Evolutionary conservation across 2,329 filamentous ascomycete genomes (phyloP), one percentile per base, ranked within the genome.

Genomic region (Gliomastix tumulicola): DNA sequence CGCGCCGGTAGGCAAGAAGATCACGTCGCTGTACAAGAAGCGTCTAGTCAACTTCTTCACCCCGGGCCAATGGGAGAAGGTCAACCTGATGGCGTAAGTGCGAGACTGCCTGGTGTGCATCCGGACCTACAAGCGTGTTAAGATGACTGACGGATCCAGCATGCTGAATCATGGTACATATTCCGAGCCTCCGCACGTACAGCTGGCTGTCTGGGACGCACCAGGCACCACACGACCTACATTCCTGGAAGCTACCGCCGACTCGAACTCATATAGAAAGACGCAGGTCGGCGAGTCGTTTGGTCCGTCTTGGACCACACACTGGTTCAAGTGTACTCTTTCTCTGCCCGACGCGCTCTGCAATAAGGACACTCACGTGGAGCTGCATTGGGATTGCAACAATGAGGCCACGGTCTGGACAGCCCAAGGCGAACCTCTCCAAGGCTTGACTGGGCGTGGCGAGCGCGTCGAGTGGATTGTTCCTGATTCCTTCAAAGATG

Each of bases 401-500:
- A 94, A 88, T 49, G 92, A 98, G 63, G 92, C 86, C n/a, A 66
- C 96, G 60, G 78, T 98, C 32, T 98, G 89, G 88, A 85, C 83
- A 0, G 79, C 90, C 41, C 78, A 94, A 43, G 92, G 92, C n/a
- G 77, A 84, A 41, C 88, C 89, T 4, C 69, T 96, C 21, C 92
- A 98, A 60, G 92, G 92, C 12, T 66, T 98, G 49, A 96, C 89
- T 1, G 92, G 92, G 15, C 83, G 84, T 38, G 87, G 86, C 28
- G 92, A 98, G 53, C 76, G 92, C 37, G 74, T 82, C 13, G 88
- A 97, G 61, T 98, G 90, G 89, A 79, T 95, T 41, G 70, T 98
- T 31, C 90, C 92, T 8, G 69, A 86, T 34, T 68, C 69, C 13
- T 95, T 85, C 64, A 76, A 84, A 42, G 86, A 95, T 57, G 89